Percentiles rank a stretch among this genome's conserved stretches.
These are phyloP conservation scores for Phytopythium vexans DNA, from an alignment of 352 stramenopile species.

Conservation along the genomic window DNA sequence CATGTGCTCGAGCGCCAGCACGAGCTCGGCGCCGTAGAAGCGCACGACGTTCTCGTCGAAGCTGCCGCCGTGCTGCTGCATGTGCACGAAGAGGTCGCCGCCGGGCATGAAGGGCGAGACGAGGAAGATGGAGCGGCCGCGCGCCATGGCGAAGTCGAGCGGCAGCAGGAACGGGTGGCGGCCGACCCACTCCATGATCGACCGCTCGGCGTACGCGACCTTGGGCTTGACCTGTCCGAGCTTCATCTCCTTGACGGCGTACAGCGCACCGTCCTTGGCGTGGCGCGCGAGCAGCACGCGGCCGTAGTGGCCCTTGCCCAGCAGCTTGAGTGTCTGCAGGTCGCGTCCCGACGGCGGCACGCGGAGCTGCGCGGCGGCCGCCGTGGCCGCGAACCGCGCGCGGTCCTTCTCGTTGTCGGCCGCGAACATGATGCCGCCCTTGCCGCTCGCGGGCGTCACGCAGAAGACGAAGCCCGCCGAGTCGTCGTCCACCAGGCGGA, in stretches of 20 bases:
- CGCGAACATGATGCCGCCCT: slow-evolving; percentile 66
- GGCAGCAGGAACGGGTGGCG: slow-evolving; percentile 96
- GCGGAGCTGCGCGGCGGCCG: slow-evolving; percentile 55
- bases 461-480: slow-evolving; percentile 75
- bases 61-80: slow-evolving; percentile 83
- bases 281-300: slow-evolving; percentile 68
- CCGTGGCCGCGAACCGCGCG: slow-evolving; percentile 66
- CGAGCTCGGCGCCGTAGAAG: slow-evolving; percentile 85
- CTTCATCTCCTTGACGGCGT: slow-evolving; percentile 90
- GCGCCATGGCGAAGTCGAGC: slow-evolving; percentile 96
- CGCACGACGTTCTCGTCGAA: slow-evolving; percentile 72
- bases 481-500: slow-evolving; percentile 80
- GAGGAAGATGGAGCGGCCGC: slow-evolving; percentile 95
- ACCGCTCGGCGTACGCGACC: slow-evolving; percentile 81
- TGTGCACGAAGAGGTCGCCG: slow-evolving; percentile 93
- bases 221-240: slow-evolving; percentile 84
- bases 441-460: slow-evolving; percentile 64
- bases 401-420: slow-evolving; percentile 84
- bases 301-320: slow-evolving; percentile 83
- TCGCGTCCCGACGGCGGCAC: slow-evolving; percentile 49
- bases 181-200: slow-evolving; percentile 81
- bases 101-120: slow-evolving; percentile 98
- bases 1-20: slow-evolving; percentile 84
- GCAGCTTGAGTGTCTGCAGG: slow-evolving; percentile 80
- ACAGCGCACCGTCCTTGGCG: slow-evolving; percentile 46